Evolutionary conservation across 2,329 filamentous ascomycete species (phyloP), one percentile per base, ranked within the genome.

Genomic region (Xylaria sp.): DNA sequence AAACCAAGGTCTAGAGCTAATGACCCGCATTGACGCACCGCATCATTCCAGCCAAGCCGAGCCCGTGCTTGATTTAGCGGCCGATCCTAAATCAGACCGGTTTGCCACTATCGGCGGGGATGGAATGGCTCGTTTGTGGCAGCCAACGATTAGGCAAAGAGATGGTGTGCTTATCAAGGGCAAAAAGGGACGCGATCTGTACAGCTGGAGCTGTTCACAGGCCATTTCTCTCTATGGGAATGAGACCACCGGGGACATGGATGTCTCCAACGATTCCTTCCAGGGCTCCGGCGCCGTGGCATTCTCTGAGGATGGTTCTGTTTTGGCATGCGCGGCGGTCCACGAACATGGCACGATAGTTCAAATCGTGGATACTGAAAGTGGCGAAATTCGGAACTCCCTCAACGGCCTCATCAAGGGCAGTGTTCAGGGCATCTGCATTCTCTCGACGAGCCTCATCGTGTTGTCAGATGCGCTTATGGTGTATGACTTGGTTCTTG

Each of bases 41-140:
- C 94, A 99, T 76, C 81, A 83, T 61, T 83, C 85, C 57, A 77
- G 76, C 63, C 75, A 79, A 61, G 79, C 81, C 1, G 82, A 86
- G 44, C 79, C 82, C 4, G 83, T 98, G 1, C 84, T 97, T 31
- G 90, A 89, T 67, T 80, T 98, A 5, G 86, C 86, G 2, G 84
- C 90, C 15, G 88, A 93, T 65, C 90, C 91, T 3, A 82, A 79
- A 3, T 83, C 84, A 7, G 79, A 85, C 49, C 87, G 89, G 47
- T 97, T 98, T 74, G 91, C 91, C 8, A 96, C 93, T 1, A 82
- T 97, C 38, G 95, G 94, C 35, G 86, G 89, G 57, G 94, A 99
- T 73, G 88, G 88, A 10, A 79, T 86, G 21, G 85, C 96, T 37
- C 87, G 91, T 38, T 80, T 95, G 48, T 99, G 95, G 95, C 85